Evolutionary conservation across 106 monocot genomes (phyloP).

Genomic region (Dioscorea dumetorum): DNA sequence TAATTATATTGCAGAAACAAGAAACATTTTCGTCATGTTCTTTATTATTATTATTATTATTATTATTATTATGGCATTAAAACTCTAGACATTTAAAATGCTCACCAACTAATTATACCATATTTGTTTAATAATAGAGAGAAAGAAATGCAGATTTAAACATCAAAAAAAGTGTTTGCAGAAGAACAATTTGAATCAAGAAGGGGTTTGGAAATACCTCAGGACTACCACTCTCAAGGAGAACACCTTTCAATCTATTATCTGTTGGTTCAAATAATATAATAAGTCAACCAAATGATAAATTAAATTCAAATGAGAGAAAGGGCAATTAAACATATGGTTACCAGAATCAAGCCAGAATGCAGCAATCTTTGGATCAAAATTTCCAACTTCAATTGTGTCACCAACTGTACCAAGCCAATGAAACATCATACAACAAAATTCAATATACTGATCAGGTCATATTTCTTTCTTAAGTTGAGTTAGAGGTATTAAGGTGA

Average conservation of each 20-base stretch:
- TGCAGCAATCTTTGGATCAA: slow-evolving; percentile 66
- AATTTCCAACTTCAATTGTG: slow-evolving; percentile 66
- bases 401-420: slow-evolving; percentile 57
- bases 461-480: background rate
- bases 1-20: too few species aligned
- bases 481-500: background rate
- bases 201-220: slow-evolving; percentile 29
- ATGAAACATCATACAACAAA: background rate
- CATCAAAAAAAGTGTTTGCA: too few species aligned
- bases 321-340: background rate
- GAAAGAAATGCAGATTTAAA: too few species aligned
- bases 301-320: too few species aligned
- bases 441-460: background rate
- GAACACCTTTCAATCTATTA: slow-evolving; percentile 50
- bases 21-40: too few species aligned
- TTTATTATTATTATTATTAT: too few species aligned
- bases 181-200: too few species aligned
- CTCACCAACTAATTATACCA: too few species aligned
- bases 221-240: slow-evolving; percentile 63
- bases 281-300: background rate
- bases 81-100: too few species aligned
- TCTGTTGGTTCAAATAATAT: slow-evolving; percentile 17
- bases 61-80: too few species aligned
- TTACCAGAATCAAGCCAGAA: slow-evolving; percentile 85
- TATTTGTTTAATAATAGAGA: too few species aligned